phyloP scores from a whole-genome alignment of 441 rosid species.

The Raphanus hybrid region DNA sequence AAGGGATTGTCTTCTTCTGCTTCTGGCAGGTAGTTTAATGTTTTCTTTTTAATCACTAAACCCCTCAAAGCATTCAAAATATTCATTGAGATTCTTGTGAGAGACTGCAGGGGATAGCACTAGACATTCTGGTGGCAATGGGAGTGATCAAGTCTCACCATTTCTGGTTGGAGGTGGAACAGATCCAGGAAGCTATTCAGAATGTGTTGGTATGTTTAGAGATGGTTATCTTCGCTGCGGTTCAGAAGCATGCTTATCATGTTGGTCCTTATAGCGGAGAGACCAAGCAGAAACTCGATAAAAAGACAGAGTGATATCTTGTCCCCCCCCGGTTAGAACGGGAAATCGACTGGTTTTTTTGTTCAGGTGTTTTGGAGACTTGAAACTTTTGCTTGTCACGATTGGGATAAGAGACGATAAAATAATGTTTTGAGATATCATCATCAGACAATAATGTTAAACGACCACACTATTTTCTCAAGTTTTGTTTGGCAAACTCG shows the following conservation, averaged over 20 bases:
- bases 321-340: neutral
- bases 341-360: neutral
- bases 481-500: neutral
- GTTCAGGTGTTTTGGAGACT: slow-evolving; percentile 3
- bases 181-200: slow-evolving; percentile 85
- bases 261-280: slow-evolving; percentile 78
- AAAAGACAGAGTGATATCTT: slow-evolving; percentile 19
- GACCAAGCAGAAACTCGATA: slow-evolving; percentile 43
- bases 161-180: slow-evolving; percentile 93
- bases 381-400: slow-evolving; percentile 15
- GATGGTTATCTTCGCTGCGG: slow-evolving; percentile 86
- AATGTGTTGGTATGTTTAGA: slow-evolving; percentile 78
- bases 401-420: neutral
- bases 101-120: slow-evolving; percentile 71
- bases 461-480: neutral
- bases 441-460: neutral
- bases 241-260: slow-evolving; percentile 78
- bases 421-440: neutral
- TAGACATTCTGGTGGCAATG: slow-evolving; percentile 63
- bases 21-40: slow-evolving; percentile 86
- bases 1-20: slow-evolving; percentile 98
- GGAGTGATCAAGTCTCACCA: slow-evolving; percentile 79
- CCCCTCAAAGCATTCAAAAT: slow-evolving; percentile 7
- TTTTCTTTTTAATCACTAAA: neutral
- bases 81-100: neutral